Percentiles rank a stretch among this genome's conserved stretches.
Conservation (phyloP, 1,139 yeast genomes). For the Nakaseomyces delphensis region DNA sequence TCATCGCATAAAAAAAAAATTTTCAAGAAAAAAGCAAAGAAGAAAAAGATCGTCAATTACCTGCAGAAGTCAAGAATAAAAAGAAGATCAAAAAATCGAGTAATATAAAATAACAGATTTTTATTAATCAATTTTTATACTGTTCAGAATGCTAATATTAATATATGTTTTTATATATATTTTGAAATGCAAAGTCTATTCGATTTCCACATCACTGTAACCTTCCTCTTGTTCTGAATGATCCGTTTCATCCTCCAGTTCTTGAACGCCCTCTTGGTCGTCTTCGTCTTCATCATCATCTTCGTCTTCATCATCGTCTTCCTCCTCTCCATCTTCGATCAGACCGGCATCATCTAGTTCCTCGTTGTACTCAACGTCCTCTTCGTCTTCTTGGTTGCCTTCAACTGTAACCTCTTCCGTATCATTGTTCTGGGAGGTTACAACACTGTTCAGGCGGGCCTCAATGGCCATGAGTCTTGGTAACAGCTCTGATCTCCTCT, state of each 20-base stretch:
- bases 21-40: not conserved
- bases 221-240: constrained; percentile 24
- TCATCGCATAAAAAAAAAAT: not conserved
- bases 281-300: constrained; percentile 30
- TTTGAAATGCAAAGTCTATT: too few species aligned
- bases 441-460: constrained; percentile 50
- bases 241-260: constrained; percentile 16
- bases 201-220: constrained; percentile 28
- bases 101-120: too few species aligned
- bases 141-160: too few species aligned
- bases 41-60: too few species aligned
- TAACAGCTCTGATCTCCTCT: constrained; percentile 63
- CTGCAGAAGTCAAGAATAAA: too few species aligned
- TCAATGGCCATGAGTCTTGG: constrained; percentile 77
- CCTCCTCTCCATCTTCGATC: constrained; percentile 35
- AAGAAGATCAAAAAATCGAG: too few species aligned
- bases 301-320: constrained; percentile 27
- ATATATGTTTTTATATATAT: not conserved
- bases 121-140: too few species aligned
- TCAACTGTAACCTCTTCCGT: constrained; percentile 25
- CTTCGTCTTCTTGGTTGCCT: constrained; percentile 32
- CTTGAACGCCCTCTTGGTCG: constrained; percentile 20
- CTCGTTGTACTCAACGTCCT: constrained; percentile 37
- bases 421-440: constrained; percentile 18
- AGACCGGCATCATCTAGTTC: constrained; percentile 36